Evolutionary conservation across 352 stramenopile genomes (phyloP).

Genomic region (Globisporangium ultimum): DNA sequence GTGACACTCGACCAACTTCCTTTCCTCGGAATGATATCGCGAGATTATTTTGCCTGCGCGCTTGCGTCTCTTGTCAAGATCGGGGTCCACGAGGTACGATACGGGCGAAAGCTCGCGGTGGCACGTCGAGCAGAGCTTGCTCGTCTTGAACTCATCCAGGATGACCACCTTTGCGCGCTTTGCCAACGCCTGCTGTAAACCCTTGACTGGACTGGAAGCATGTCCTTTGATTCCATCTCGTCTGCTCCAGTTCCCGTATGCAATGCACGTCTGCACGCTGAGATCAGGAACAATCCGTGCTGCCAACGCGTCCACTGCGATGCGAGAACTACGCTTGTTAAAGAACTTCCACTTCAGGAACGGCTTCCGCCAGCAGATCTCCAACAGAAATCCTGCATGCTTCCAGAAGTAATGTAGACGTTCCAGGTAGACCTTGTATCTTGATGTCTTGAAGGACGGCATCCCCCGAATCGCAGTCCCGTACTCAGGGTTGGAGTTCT

Average conservation of each 20-base stretch:
- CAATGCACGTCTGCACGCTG: conserved; percentile 4
- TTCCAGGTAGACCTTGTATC: conserved; percentile 5
- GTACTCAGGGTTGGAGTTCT: conserved; percentile 6
- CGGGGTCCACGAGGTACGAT: conserved; percentile 6
- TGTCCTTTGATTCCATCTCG: conserved; percentile 19
- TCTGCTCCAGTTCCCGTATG: too few species aligned
- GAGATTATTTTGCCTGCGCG: conserved; percentile 7
- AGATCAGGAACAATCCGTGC: conserved; percentile 9
- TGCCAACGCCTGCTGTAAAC: conserved; percentile 9
- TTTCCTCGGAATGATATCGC: background rate
- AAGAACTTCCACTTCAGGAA: conserved; percentile 16
- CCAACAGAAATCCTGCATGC: conserved; percentile 4
- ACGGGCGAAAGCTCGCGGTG: conserved; percentile 16
- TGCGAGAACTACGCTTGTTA: conserved; percentile 5
- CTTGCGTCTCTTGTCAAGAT: conserved; percentile 10
- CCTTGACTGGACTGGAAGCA: conserved; percentile 18
- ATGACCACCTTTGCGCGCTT: conserved; percentile 21
- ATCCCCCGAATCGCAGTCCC: background rate
- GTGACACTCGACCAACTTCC: conserved; percentile 5
- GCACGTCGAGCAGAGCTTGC: conserved; percentile 23
- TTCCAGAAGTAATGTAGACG: conserved; percentile 15
- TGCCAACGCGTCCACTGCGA: conserved; percentile 12
- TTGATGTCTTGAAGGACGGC: conserved; percentile 18
- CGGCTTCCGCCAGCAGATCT: background rate
- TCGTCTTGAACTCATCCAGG: conserved; percentile 25